These are phyloP conservation scores for Penicillium sp. DNA, from an alignment of 2,329 filamentous ascomycete genomes.

Conservation along the genomic window DNA sequence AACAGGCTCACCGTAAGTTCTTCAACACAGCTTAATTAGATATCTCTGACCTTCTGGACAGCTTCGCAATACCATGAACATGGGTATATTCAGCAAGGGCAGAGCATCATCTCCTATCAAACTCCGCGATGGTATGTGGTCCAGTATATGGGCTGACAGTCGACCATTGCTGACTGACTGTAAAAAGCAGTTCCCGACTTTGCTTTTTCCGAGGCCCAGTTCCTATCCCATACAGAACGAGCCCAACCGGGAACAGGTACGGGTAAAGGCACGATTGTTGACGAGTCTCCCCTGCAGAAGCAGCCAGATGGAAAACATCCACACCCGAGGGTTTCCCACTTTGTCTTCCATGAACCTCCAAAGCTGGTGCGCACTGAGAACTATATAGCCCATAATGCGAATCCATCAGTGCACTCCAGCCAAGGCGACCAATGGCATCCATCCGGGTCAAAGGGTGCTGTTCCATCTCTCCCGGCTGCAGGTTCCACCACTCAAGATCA, in stretches of 20 bases:
- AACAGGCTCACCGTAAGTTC: conserved; percentile 60
- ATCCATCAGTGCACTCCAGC: not conserved
- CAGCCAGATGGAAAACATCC: not conserved
- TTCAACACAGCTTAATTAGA: not conserved
- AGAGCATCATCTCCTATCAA: conserved; percentile 42
- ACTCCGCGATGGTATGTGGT: conserved; percentile 19
- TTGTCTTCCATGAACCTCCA: not conserved
- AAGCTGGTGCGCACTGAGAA: not conserved
- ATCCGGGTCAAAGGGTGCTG: not conserved
- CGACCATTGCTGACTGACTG: not conserved
- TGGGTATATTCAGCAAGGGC: conserved; percentile 47
- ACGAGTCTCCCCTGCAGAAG: not conserved
- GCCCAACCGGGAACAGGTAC: not conserved
- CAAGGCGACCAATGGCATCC: not conserved
- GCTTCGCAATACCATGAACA: conserved; percentile 31
- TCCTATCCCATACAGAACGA: conserved; percentile 17
- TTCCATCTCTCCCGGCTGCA: not conserved
- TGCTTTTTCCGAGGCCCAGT: conserved; percentile 35
- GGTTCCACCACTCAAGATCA: not conserved
- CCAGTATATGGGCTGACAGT: not conserved
- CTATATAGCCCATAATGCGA: not conserved
- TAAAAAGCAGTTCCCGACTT: conserved; percentile 22
- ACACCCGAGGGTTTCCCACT: not conserved
- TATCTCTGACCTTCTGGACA: conserved; percentile 18
- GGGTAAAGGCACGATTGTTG: not conserved